A percentile compares a stretch with the other conserved stretches of the same genome.
These are phyloP conservation scores for Phlebiopsis gigantea DNA, from an alignment of 768 basidiomycete species.

Conservation along the genomic window DNA sequence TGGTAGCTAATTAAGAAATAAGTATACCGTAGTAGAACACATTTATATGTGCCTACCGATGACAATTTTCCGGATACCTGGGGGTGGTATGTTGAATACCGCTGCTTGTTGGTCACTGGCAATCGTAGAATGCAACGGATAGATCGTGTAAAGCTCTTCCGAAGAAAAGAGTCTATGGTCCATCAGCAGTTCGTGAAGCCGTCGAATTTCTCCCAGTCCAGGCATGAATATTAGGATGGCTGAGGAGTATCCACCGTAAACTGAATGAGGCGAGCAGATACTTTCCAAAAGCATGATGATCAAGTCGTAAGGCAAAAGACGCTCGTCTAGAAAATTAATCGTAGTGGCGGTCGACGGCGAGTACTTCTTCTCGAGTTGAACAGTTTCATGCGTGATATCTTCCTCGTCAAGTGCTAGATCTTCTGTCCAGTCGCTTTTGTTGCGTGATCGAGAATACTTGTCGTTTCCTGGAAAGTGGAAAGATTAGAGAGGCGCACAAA, in stretches of 20 bases:
- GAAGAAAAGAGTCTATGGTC: conserved; percentile 73
- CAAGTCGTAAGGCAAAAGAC: conserved; percentile 87
- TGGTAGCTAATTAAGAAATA: conserved; percentile 52
- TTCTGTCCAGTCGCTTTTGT: conserved; percentile 73
- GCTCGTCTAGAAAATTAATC: conserved; percentile 82
- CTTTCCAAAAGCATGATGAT: conserved; percentile 79
- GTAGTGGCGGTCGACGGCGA: conserved; percentile 69
- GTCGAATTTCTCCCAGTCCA: conserved; percentile 89
- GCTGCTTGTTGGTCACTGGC: conserved; percentile 87
- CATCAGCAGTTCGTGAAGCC: conserved; percentile 72
- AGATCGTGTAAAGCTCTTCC: conserved; percentile 60
- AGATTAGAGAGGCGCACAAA: no score
- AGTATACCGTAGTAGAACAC: not conserved
- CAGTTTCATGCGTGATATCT: conserved; percentile 50
- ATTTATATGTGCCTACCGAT: conserved; percentile 51
- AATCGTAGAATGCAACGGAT: conserved; percentile 88
- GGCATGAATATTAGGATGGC: conserved; percentile 93
- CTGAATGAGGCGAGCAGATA: conserved; percentile 66
- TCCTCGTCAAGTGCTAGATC: conserved; percentile 62
- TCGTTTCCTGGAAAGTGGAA: conserved; percentile 42
- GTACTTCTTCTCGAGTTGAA: conserved; percentile 75
- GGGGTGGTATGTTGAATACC: conserved; percentile 85
- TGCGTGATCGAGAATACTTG: conserved; percentile 58
- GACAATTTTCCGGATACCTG: conserved; percentile 86
- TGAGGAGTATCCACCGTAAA: conserved; percentile 53